Evolutionary conservation across 257 asterid genomes (phyloP).

Genomic region (Avicennia marina): DNA sequence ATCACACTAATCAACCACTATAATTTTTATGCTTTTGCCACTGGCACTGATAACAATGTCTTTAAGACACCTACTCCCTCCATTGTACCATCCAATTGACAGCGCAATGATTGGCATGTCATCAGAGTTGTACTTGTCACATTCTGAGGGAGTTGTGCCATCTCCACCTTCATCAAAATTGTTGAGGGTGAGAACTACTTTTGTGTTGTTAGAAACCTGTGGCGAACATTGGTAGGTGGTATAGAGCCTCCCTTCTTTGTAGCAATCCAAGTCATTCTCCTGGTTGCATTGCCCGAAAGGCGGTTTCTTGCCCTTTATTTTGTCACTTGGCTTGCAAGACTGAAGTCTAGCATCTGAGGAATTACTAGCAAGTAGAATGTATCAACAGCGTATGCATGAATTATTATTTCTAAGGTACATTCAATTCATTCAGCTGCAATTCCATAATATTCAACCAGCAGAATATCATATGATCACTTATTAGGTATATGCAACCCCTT

Average conservation of each 20-base stretch:
- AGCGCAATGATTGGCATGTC: not conserved
- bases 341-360: slow-evolving; percentile 12
- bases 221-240: no score
- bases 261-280: slow-evolving; percentile 24
- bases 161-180: slow-evolving; percentile 13
- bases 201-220: no score
- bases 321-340: slow-evolving; percentile 32
- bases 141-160: slow-evolving; percentile 12
- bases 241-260: slow-evolving; percentile 11
- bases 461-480: no score
- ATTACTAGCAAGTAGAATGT: no score
- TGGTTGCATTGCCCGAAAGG: slow-evolving; percentile 14
- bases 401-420: no score
- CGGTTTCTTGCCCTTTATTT: slow-evolving; percentile 17
- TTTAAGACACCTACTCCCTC: slow-evolving; percentile 8
- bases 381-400: no score
- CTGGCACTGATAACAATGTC: slow-evolving; percentile 1
- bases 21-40: slow-evolving; percentile 5
- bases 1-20: slow-evolving; percentile 5
- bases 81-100: slow-evolving; percentile 15
- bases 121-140: not conserved
- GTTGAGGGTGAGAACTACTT: slow-evolving; percentile 19
- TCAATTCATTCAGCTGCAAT: no score
- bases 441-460: no score
- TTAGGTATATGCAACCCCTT: no score